Evolutionary conservation across 768 basidiomycete genomes (phyloP), one percentile per base, ranked within the genome.

Genomic region (Boletus tomentosulus): DNA sequence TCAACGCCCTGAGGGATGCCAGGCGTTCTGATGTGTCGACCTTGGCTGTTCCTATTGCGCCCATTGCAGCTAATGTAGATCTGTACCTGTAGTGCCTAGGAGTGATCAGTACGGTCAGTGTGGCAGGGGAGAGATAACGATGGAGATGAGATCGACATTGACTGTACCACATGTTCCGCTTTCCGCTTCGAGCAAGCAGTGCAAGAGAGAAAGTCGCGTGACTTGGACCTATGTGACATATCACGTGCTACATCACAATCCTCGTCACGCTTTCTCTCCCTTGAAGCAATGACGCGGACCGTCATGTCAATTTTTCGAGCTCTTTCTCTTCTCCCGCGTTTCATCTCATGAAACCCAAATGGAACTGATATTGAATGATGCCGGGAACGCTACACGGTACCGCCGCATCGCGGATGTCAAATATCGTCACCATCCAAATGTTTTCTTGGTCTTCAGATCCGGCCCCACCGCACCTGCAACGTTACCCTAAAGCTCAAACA

Each of bases 1-100:
- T 89, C 62, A 91, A 73, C 67, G 79, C 78, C 46, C 92, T 76
- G 46, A 96, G 76, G 46, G 70, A 75, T 22, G 75, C 73, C 6
- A 96, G 76, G 50, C 87, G 77, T 47, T 79, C 71, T 3, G 82
- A 75, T 4, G 90, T 91, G 67, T 85, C 62, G 27, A 90, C 81
- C 3, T 73, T 82, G 43, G 65, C 70, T 46, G 71, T 68, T 43
- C 59, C 67, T 41, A 62, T 54, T 6, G 61, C 70, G 19, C 71
- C 76, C 77, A 79, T 78, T 3, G 61, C 57, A 24, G 65, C 37
- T 34, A 54, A 48, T 12, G 59, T 62, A 13, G 61, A 59, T 55
- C 51, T 60, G 3, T 13, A 24, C 8, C 11, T 38, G 51, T 38
- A 35, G 43, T 51, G 6, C 24, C 50, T 56, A 6, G 38, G 53